Evolutionary conservation across 192 early-diverging fungal species (phyloP), one percentile per base, ranked within the genome.

Genomic region (Glomus cerebriforme): DNA sequence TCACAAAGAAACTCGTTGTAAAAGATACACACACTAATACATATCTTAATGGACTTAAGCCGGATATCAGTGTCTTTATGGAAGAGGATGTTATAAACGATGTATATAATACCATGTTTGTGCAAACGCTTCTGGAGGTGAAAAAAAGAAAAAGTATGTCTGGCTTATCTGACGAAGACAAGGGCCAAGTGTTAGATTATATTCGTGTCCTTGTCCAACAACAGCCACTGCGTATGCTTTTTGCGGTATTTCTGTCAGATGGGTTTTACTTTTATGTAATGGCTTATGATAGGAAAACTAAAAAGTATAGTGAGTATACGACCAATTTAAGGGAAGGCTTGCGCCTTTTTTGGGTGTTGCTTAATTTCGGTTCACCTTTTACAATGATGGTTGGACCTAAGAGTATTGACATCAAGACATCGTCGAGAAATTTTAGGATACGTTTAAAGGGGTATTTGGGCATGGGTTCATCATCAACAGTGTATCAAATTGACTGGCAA

Each of bases 231-330:
- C 45, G 24, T 17, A 17, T 19, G 17, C 43, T 49, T 47, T 72
- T 72, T 72, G 34, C 69, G 19, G 0, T 72, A 72, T 72, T 72
- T 72, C 69, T 49, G 13, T 72, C 69, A 49, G 45, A 72, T 31
- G 69, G 24, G n/a, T 72, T 45, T 72, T 0, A 49, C 0, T 72
- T 72, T 72, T 72, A 72, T 72, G 69, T 72, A 72, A 71, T 71
- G 69, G 69, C 3, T 12, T 71, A n/a, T 71, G 43, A 72, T 72
- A 72, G 69, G 43, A 49, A 17, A 3, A 72, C 69, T 31, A 72
- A 49, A 49, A 0, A 19, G 43, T 72, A 47, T 72, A 72, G 45
- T 0, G 69, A 72, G 45, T 29, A 3, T 49, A 72, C 24, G 5
- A 72, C 69, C 7, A 29, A 72, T 72, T 31, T 72, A 1, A 2